Conservation (phyloP, 2,329 filamentous ascomycete species). For the Sporothrix protearum region DNA sequence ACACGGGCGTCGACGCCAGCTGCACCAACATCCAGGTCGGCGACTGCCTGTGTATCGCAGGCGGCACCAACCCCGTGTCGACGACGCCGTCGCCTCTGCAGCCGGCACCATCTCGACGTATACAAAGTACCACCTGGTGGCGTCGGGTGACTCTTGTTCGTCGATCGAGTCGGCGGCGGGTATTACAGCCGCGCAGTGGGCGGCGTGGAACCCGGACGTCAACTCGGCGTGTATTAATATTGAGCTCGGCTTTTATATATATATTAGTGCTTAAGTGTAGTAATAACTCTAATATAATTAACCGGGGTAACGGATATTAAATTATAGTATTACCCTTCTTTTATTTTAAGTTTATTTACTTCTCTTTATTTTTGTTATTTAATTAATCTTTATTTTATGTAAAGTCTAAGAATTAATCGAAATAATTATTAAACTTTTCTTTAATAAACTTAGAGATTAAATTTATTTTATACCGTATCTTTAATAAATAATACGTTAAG, state of each 20-base stretch:
- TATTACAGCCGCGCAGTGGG: conserved; percentile 25
- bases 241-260: conserved; percentile 29
- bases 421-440: too few species aligned
- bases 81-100: conserved; percentile 22
- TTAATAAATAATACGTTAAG: too few species aligned
- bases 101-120: conserved; percentile 29
- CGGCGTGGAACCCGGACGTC: conserved; percentile 27
- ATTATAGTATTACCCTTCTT: too few species aligned
- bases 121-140: conserved; percentile 35
- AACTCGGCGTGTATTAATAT: conserved; percentile 27
- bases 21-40: conserved; percentile 29
- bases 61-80: neutral
- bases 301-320: too few species aligned
- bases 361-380: too few species aligned
- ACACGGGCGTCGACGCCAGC: conserved; percentile 22
- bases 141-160: conserved; percentile 36
- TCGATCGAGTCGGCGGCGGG: conserved; percentile 21
- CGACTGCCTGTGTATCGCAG: conserved; percentile 28
- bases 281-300: too few species aligned
- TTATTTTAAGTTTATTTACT: too few species aligned
- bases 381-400: too few species aligned
- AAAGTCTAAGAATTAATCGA: too few species aligned
- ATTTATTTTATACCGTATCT: too few species aligned
- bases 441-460: too few species aligned
- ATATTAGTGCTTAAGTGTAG: conserved; percentile 19